phyloP scores from a whole-genome alignment of 257 asterid species.

The Paulownia fortunei region DNA sequence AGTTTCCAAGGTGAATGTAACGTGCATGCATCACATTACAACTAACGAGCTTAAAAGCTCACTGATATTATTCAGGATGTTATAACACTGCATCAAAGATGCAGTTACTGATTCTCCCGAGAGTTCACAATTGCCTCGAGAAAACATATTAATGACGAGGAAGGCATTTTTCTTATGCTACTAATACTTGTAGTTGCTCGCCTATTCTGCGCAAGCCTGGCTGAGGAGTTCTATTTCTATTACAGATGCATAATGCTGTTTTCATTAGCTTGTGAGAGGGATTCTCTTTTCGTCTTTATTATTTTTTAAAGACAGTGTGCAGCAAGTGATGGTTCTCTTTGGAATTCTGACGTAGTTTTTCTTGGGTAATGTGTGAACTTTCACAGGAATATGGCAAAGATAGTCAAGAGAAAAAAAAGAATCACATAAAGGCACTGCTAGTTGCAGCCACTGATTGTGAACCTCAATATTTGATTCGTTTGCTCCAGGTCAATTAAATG shows the following conservation, averaged over 20 bases:
- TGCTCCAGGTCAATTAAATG: conserved; percentile 74
- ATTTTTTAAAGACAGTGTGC: conserved; percentile 18
- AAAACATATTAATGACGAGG: no score
- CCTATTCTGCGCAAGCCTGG: no score
- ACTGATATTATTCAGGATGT: background rate
- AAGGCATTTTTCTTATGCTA: no score
- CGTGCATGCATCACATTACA: background rate
- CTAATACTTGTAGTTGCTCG: no score
- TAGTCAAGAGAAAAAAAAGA: conserved; percentile 92
- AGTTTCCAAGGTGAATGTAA: background rate
- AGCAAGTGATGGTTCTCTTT: conserved; percentile 5
- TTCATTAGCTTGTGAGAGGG: conserved; percentile 11
- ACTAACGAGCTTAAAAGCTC: background rate
- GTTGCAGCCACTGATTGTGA: conserved; percentile 98
- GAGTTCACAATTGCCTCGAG: no score
- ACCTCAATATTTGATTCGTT: conserved; percentile 93
- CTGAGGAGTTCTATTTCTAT: background rate
- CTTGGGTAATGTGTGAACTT: conserved; percentile 26
- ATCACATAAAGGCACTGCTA: conserved; percentile 77
- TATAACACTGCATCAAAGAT: no score
- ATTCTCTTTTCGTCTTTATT: background rate
- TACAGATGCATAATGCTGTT: conserved; percentile 8
- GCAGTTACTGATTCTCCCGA: no score
- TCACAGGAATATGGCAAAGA: conserved; percentile 93
- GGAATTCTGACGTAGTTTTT: conserved; percentile 22